Percentiles rank a stretch among this genome's conserved stretches.
These are phyloP conservation scores for Termitomyces sp. DNA, from an alignment of 768 basidiomycete species.

Conservation along the genomic window DNA sequence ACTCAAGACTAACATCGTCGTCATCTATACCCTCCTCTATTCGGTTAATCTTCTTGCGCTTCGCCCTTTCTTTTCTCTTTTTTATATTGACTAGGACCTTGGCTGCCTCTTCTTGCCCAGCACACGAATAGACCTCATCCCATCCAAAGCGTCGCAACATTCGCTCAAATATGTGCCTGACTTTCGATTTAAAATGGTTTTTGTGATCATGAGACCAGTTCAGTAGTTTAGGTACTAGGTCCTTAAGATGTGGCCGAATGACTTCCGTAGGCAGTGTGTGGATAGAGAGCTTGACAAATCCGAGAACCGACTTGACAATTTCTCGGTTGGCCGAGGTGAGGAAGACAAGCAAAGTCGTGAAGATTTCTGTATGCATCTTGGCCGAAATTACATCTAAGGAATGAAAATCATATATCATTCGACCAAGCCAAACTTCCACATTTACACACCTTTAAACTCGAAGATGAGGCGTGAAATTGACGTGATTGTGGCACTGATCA, in stretches of 20 bases:
- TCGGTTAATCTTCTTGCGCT: constrained; percentile 70
- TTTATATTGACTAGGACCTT: constrained; percentile 93
- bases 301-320: constrained; percentile 94
- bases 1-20: constrained; percentile 24
- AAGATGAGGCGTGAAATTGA: constrained; percentile 91
- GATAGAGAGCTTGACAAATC: constrained; percentile 89
- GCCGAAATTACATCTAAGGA: constrained; percentile 57
- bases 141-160: constrained; percentile 88
- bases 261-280: constrained; percentile 74
- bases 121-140: constrained; percentile 73
- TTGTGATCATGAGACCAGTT: constrained; percentile 97
- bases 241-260: constrained; percentile 69
- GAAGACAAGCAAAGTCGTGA: constrained; percentile 85
- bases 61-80: constrained; percentile 91
- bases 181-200: constrained; percentile 97
- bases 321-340: constrained; percentile 92
- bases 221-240: constrained; percentile 79
- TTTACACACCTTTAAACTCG: constrained; percentile 80
- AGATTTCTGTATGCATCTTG: constrained; percentile 75
- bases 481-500: constrained; percentile 97
- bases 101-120: constrained; percentile 71
- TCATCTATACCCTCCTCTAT: constrained; percentile 58
- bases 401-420: neutral
- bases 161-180: constrained; percentile 94
- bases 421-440: neutral